Percentiles rank a stretch among this genome's conserved stretches.
Conservation (phyloP, 1,139 yeast genomes). For the Candida neerlandica region DNA sequence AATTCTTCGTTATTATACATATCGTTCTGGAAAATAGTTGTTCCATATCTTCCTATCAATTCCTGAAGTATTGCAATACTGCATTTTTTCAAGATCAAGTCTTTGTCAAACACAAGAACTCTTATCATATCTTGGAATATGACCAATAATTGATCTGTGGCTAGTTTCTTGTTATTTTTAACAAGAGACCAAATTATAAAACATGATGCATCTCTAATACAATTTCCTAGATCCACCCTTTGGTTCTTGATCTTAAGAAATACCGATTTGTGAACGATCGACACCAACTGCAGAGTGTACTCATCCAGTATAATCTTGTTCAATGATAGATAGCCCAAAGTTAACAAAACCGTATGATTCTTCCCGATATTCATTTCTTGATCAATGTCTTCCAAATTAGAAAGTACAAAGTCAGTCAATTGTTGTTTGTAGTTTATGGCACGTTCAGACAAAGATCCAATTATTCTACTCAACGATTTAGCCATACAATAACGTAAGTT, state of each 20-base stretch:
- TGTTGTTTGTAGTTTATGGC: constrained; percentile 43
- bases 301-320: constrained; percentile 30
- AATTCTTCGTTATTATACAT: constrained; percentile 18
- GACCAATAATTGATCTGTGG: constrained; percentile 16
- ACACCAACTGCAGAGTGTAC: constrained; percentile 27
- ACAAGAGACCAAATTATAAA: constrained; percentile 57
- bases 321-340: constrained; percentile 37
- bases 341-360: constrained; percentile 39
- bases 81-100: constrained; percentile 74
- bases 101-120: constrained; percentile 69
- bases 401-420: constrained; percentile 28
- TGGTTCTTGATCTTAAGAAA: constrained; percentile 50
- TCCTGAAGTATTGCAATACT: constrained; percentile 89
- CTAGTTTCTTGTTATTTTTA: constrained; percentile 23
- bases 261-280: constrained; percentile 46
- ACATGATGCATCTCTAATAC: constrained; percentile 82
- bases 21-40: constrained; percentile 17
- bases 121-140: constrained; percentile 50
- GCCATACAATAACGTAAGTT: constrained; percentile 40
- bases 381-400: constrained; percentile 22
- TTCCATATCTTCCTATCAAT: constrained; percentile 73
- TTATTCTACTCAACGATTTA: constrained; percentile 33
- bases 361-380: constrained; percentile 24
- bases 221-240: constrained; percentile 49
- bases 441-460: constrained; percentile 19